Evolutionary conservation across 768 basidiomycete genomes (phyloP).

Genomic region (Trametes punicea): DNA sequence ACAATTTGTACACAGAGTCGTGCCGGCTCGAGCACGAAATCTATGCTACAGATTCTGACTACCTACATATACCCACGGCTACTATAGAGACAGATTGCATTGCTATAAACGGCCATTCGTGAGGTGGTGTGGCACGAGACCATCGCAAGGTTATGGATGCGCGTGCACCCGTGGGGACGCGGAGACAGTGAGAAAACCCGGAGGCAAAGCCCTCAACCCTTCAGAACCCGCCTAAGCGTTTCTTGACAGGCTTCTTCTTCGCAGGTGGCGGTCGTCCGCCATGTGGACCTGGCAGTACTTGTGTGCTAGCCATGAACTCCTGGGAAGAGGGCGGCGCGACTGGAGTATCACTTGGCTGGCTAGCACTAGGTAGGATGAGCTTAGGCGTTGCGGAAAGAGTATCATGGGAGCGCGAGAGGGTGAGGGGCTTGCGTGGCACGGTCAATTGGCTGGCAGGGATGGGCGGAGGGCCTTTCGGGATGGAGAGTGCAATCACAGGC

Average conservation of each 20-base stretch:
- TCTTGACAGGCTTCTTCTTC: conserved; percentile 62
- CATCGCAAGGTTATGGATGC: background rate
- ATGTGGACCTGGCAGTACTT: conserved; percentile 66
- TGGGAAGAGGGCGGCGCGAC: conserved; percentile 33
- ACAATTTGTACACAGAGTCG: no score
- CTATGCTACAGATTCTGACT: background rate
- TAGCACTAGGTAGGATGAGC: conserved; percentile 3
- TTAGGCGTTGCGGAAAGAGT: background rate
- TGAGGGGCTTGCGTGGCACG: conserved; percentile 11
- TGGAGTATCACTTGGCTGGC: conserved; percentile 21
- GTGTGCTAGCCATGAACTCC: conserved; percentile 57
- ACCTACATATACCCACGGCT: background rate
- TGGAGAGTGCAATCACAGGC: conserved; percentile 35
- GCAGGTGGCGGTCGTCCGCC: conserved; percentile 52
- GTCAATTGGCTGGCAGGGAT: conserved; percentile 17
- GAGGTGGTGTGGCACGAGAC: no score
- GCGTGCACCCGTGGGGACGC: background rate
- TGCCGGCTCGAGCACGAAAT: background rate
- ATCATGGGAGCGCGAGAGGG: conserved; percentile 21
- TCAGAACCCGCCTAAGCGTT: conserved; percentile 75
- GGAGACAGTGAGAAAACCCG: no score
- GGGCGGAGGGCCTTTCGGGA: conserved; percentile 22
- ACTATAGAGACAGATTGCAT: no score
- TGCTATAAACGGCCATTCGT: no score
- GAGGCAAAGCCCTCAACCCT: background rate